Percentiles rank a stretch among this genome's conserved stretches.
Evolutionary conservation across 2,329 filamentous ascomycete species (phyloP).

Genomic region (Aspergillus texensis): DNA sequence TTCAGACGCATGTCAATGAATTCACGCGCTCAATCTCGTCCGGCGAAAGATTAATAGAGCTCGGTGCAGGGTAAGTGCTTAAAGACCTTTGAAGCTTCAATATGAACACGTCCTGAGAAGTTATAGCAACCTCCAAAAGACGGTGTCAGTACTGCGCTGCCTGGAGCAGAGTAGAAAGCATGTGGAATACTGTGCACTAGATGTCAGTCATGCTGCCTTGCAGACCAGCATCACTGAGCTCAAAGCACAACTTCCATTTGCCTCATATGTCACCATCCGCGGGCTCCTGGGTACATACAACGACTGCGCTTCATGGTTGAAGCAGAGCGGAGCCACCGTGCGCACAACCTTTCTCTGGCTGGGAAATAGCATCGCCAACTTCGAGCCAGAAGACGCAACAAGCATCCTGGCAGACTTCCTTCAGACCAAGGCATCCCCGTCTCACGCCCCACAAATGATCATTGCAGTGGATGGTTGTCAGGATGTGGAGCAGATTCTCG

Average conservation of each 20-base stretch:
- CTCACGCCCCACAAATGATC: too few species aligned
- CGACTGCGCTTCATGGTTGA: constrained; percentile 2
- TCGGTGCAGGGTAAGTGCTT: too few species aligned
- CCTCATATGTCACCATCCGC: background rate
- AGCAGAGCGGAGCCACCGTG: too few species aligned
- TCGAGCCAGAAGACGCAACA: background rate
- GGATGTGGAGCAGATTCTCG: too few species aligned
- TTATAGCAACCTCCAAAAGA: too few species aligned
- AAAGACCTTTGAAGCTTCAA: background rate
- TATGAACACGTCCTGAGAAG: too few species aligned
- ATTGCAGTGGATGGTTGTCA: too few species aligned
- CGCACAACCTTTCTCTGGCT: constrained; percentile 1
- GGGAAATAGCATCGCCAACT: constrained; percentile 7
- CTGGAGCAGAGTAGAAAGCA: too few species aligned
- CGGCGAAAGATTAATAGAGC: too few species aligned
- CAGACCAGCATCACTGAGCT: background rate
- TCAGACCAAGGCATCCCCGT: too few species aligned
- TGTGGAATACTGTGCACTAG: constrained; percentile 3
- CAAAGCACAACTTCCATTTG: background rate
- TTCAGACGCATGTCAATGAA: background rate
- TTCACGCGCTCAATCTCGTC: background rate
- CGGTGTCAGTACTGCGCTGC: too few species aligned
- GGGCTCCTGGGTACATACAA: constrained; percentile 5
- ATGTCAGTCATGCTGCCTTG: background rate
- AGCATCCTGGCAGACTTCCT: background rate